These are phyloP conservation scores for Solanum etuberosum DNA, from an alignment of 257 asterid genomes.

Conservation along the genomic window DNA sequence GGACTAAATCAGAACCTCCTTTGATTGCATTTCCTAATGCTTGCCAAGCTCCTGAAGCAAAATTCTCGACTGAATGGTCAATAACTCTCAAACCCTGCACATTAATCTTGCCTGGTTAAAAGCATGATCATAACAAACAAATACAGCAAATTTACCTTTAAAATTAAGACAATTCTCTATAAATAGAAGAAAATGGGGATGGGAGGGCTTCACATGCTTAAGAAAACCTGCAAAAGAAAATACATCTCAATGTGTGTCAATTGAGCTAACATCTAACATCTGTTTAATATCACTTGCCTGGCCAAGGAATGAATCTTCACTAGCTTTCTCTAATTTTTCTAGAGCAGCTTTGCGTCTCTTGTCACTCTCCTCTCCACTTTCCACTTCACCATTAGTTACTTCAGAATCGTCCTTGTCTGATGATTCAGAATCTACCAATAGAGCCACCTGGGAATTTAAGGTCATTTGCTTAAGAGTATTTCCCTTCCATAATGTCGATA, in stretches of 20 bases:
- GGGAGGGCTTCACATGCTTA: not conserved
- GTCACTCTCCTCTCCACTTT: conserved; percentile 61
- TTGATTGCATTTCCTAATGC: conserved; percentile 89
- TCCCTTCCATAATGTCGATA: not conserved
- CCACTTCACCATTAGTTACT: conserved; percentile 34
- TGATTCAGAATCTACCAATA: conserved; percentile 49
- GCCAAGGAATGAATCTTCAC: conserved; percentile 78
- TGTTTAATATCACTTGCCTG: conserved; percentile 47
- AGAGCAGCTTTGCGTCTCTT: conserved; percentile 55
- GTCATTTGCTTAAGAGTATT: conserved; percentile 1
- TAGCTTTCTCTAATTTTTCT: conserved; percentile 75
- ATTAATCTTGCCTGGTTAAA: not conserved
- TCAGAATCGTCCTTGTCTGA: conserved; percentile 36
- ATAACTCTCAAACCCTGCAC: conserved; percentile 82
- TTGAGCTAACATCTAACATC: not conserved
- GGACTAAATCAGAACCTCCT: conserved; percentile 66
- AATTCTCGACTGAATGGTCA: conserved; percentile 70
- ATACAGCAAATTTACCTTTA: not conserved
- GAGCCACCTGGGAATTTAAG: conserved; percentile 4
- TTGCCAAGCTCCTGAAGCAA: conserved; percentile 95
- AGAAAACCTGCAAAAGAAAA: not conserved
- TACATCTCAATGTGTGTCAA: not conserved
- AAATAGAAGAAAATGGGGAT: not conserved
- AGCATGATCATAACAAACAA: not conserved
- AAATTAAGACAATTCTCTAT: not conserved